These are phyloP conservation scores for Talaromyces amestolkiae DNA, from an alignment of 2,329 filamentous ascomycete genomes.

Conservation along the genomic window DNA sequence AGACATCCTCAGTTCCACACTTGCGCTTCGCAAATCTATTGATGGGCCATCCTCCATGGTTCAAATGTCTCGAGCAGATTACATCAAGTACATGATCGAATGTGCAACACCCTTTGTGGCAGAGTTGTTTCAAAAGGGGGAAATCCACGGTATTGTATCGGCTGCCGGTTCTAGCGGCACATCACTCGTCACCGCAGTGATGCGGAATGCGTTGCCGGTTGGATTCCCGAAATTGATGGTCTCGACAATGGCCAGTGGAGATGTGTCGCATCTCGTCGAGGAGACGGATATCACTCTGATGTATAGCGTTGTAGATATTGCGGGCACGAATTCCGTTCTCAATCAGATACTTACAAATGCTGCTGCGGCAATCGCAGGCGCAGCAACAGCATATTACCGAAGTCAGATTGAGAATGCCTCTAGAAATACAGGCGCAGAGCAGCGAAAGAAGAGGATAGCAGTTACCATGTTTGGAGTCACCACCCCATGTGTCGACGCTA, in stretches of 20 bases:
- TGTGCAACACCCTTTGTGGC: conserved; percentile 47
- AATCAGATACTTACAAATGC: conserved; percentile 61
- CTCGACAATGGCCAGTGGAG: conserved; percentile 66
- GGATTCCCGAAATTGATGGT: conserved; percentile 70
- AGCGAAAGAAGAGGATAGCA: conserved; percentile 52
- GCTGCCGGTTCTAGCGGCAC: conserved; percentile 65
- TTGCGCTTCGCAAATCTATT: conserved; percentile 37
- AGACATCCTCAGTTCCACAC: conserved; percentile 43
- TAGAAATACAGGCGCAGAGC: conserved; percentile 14
- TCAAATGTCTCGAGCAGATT: conserved; percentile 51
- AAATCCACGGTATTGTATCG: conserved; percentile 57
- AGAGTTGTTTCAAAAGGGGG: conserved; percentile 35
- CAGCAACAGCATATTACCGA: conserved; percentile 47
- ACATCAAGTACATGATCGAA: conserved; percentile 56
- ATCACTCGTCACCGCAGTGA: conserved; percentile 58
- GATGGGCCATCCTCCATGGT: conserved; percentile 31
- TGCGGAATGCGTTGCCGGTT: conserved; percentile 61
- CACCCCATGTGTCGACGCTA: conserved; percentile 60
- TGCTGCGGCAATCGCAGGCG: conserved; percentile 59
- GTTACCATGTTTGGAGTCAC: conserved; percentile 76
- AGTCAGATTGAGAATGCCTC: conserved; percentile 25
- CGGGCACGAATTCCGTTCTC: conserved; percentile 62
- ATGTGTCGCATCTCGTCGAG: conserved; percentile 63
- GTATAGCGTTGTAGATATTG: conserved; percentile 69
- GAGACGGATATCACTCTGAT: conserved; percentile 69